Conservation (phyloP, 2,329 filamentous ascomycete species). For the Aureobasidium uvarum region DNA sequence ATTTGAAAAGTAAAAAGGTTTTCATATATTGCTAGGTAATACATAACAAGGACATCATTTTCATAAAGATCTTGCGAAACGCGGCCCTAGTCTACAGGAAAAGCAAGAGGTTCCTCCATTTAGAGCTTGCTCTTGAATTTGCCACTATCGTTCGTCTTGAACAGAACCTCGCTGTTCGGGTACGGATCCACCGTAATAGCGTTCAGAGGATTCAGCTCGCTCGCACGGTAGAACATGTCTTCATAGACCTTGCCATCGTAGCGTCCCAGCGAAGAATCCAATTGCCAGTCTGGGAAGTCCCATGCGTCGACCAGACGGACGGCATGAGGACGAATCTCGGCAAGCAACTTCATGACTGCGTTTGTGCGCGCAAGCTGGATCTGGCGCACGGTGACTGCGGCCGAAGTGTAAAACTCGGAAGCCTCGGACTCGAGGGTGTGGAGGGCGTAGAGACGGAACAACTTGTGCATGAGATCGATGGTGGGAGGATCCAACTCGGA, state of each 20-base stretch:
- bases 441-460: slow-evolving; percentile 65
- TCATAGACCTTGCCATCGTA: slow-evolving; percentile 75
- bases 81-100: no score
- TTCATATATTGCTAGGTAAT: no score
- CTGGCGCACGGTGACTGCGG: slow-evolving; percentile 68
- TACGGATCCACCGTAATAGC: slow-evolving; percentile 70
- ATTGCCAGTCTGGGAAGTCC: slow-evolving; percentile 75
- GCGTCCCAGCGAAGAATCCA: slow-evolving; percentile 68
- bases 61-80: no score
- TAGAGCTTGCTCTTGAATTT: slow-evolving; percentile 51
- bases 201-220: slow-evolving; percentile 71
- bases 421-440: slow-evolving; percentile 67
- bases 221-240: slow-evolving; percentile 71
- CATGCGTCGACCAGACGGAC: slow-evolving; percentile 69
- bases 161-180: slow-evolving; percentile 59
- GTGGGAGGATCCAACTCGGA: slow-evolving; percentile 58
- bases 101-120: background rate
- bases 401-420: slow-evolving; percentile 68
- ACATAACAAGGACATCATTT: background rate
- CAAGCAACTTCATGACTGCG: slow-evolving; percentile 66
- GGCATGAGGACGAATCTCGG: slow-evolving; percentile 71
- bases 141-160: slow-evolving; percentile 57
- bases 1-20: no score
- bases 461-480: slow-evolving; percentile 59
- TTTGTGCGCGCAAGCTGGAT: slow-evolving; percentile 67